Conservation (phyloP, 305 asterid genomes). For the Plantago rigida region DNA sequence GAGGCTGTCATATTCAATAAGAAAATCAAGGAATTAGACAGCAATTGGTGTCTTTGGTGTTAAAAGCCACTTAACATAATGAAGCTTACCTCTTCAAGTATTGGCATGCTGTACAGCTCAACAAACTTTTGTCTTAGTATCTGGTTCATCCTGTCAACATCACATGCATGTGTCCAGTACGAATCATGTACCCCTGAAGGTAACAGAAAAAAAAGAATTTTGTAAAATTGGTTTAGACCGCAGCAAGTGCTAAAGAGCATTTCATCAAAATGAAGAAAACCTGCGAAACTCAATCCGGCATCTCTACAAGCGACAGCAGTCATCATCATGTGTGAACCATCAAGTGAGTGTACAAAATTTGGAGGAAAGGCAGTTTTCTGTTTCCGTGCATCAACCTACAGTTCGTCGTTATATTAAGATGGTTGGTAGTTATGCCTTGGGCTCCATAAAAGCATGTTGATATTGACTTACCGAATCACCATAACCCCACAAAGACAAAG, state of each 20-base stretch:
- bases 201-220: not conserved
- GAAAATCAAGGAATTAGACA: not conserved
- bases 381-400: constrained; percentile 67
- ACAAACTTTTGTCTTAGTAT: constrained; percentile 73
- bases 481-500: constrained; percentile 72
- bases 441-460: constrained; percentile 14
- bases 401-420: constrained; percentile 14
- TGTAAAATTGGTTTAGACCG: not conserved
- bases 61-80: constrained; percentile 17
- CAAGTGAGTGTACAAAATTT: constrained; percentile 85
- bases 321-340: constrained; percentile 98
- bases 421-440: constrained; percentile 14
- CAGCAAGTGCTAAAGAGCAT: constrained; percentile 1
- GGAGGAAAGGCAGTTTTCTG: constrained; percentile 97
- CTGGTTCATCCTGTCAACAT: constrained; percentile 75
- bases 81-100: constrained; percentile 78
- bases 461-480: constrained; percentile 51
- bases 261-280: constrained; percentile 23
- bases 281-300: constrained; percentile 82
- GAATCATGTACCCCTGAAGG: constrained; percentile 85
- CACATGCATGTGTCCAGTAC: constrained; percentile 93
- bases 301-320: constrained; percentile 87
- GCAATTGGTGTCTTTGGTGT: not conserved
- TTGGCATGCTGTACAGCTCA: constrained; percentile 69
- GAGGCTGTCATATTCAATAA: too few species aligned